These are phyloP conservation scores for Penicillium sp. DNA, from an alignment of 2,329 filamentous ascomycete species.

Conservation along the genomic window DNA sequence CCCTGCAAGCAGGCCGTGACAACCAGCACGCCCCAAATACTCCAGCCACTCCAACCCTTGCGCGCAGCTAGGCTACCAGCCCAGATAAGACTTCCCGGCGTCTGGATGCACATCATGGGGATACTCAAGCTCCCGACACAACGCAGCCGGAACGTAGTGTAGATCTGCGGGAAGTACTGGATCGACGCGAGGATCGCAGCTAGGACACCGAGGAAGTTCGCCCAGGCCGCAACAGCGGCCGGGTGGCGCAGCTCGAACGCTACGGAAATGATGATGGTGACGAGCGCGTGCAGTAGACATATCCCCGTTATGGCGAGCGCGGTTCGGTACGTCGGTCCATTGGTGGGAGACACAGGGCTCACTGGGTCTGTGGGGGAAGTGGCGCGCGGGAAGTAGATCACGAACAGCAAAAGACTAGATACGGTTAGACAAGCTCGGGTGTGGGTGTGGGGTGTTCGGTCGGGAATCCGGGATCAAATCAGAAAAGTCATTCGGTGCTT, in stretches of 20 bases:
- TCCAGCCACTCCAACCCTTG: conserved; percentile 78
- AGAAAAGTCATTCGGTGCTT: background rate
- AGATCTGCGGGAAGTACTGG: conserved; percentile 93
- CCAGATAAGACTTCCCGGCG: conserved; percentile 83
- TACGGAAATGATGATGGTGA: conserved; percentile 56
- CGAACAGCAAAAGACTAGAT: conserved; percentile 74
- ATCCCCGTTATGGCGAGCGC: conserved; percentile 65
- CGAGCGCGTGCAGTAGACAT: conserved; percentile 66
- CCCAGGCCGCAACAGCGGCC: conserved; percentile 63
- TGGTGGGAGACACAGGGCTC: conserved; percentile 30
- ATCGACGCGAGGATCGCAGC: conserved; percentile 69
- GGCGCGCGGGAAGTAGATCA: conserved; percentile 77
- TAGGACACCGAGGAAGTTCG: conserved; percentile 72
- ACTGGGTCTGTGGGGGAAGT: conserved; percentile 42
- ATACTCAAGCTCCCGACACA: conserved; percentile 87
- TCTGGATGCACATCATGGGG: conserved; percentile 97
- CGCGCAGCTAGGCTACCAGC: conserved; percentile 72
- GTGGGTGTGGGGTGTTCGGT: background rate
- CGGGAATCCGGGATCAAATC: background rate
- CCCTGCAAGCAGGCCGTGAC: conserved; percentile 81
- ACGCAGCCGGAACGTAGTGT: conserved; percentile 75
- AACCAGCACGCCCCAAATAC: conserved; percentile 85
- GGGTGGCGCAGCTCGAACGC: conserved; percentile 58
- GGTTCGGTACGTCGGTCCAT: conserved; percentile 63
- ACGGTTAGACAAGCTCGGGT: background rate